Evolutionary conservation across 768 basidiomycete species (phyloP), one percentile per base, ranked within the genome.

Genomic region (Hirschioporus abietinus): DNA sequence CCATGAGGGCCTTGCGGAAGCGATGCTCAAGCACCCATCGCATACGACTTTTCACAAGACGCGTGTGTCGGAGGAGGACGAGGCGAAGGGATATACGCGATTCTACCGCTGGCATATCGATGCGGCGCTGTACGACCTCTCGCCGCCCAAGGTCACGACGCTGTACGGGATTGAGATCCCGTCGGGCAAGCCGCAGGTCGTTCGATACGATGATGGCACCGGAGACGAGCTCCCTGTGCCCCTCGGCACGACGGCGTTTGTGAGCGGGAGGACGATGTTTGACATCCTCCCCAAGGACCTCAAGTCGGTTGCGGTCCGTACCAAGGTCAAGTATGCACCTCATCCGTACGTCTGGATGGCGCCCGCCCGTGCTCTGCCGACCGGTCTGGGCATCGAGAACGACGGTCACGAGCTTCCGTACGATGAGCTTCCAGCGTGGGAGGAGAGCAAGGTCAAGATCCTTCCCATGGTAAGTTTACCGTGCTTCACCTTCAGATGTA

Each of bases 71-170:
- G 78, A 81, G 2, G 90, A 90, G 72, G 93, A 95, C 68, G 90
- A 91, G 70, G 86, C 78, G 8, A 82, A 84, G 64, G 93, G 92
- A n/a, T 76, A 82, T 60, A 95, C 93, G n/a, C 84, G 93, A 52
- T 95, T 91, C 82, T 95, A 93, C 76, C 82, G 93, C 63, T 95
- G 93, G 93, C 92, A 96, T 75, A 95, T 95, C 76, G 94, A 95
- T 70, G 93, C 95, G 0, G 92, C 92, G 1, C 77, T 93, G 42
- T 92, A 91, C 73, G 86, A 89, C 65, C 81, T 89, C 15, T 85
- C 86, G 26, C 91, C 91, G 20, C 93, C 94, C 3, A 88, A 83
- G 69, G 93, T 92, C 58, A 96, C 95, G 6, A 92, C 93, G 0
- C 84, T 96, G 24, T 94, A 93, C 70, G 92, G 88, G 0, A 81